Evolutionary conservation across 2,329 filamentous ascomycete genomes (phyloP).

Genomic region (Aspergillus pseudoviridinutans): DNA sequence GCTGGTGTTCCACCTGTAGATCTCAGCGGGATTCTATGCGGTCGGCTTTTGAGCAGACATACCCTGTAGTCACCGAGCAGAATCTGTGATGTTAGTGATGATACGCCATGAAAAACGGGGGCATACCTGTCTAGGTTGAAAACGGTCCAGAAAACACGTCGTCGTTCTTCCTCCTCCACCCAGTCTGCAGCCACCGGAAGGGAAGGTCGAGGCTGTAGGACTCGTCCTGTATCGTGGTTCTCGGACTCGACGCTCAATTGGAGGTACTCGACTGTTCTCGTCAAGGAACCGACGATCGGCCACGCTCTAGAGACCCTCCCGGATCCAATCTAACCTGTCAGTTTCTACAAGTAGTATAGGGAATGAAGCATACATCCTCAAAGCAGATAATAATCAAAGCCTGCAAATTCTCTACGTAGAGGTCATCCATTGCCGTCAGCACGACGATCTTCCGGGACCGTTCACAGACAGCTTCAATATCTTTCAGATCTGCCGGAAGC

Average conservation of each 20-base stretch:
- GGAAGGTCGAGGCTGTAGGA: neutral
- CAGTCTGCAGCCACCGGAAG: conserved; percentile 16
- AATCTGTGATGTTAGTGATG: neutral
- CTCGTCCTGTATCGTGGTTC: conserved; percentile 13
- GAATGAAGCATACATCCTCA: conserved; percentile 26
- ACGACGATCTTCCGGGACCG: conserved; percentile 12
- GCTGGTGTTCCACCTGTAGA: conserved; percentile 27
- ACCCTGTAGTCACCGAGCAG: conserved; percentile 33
- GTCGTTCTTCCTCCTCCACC: conserved; percentile 37
- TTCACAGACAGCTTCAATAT: conserved; percentile 1
- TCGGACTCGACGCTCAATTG: conserved; percentile 34
- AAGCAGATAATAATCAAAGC: conserved; percentile 35
- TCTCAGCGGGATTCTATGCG: neutral
- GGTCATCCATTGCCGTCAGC: conserved; percentile 12
- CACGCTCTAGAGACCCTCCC: conserved; percentile 33
- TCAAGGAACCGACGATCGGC: conserved; percentile 36
- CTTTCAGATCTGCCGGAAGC: neutral
- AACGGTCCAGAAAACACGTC: conserved; percentile 42
- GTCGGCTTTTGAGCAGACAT: neutral
- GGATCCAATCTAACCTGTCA: conserved; percentile 24
- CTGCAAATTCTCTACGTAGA: conserved; percentile 25
- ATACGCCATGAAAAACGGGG: too few relatives aligned
- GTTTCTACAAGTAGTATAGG: neutral
- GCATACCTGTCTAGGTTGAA: conserved; percentile 37
- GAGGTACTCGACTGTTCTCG: conserved; percentile 36